Conservation (phyloP, 192 early-diverging fungal genomes). For the Dispira parvispora region DNA sequence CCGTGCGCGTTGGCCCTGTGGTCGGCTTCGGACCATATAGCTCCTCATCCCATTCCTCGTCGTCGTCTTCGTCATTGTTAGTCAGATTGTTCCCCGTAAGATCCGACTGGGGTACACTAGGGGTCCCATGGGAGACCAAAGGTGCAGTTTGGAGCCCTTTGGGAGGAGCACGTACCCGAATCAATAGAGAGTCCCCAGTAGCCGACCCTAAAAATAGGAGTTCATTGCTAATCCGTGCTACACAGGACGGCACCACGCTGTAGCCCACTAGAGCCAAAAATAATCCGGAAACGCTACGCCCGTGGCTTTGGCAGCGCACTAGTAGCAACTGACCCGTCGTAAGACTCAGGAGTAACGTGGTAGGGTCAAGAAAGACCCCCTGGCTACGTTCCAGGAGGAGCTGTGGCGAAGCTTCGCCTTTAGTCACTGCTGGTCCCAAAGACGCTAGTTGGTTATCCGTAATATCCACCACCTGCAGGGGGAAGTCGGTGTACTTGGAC, state of each 20-base stretch:
- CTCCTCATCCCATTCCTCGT: background rate
- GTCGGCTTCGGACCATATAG: background rate
- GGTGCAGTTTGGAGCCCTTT: background rate
- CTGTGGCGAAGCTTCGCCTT: background rate
- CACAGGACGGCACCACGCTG: slow-evolving; percentile 35
- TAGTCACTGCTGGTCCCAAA: background rate
- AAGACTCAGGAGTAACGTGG: slow-evolving; percentile 52
- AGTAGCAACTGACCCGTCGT: slow-evolving; percentile 54
- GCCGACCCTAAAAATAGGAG: slow-evolving; percentile 59
- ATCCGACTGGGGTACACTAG: background rate
- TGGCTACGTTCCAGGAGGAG: slow-evolving; percentile 53
- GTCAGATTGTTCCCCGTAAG: background rate
- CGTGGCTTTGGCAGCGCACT: slow-evolving; percentile 55
- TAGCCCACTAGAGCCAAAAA: slow-evolving; percentile 27
- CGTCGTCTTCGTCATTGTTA: background rate
- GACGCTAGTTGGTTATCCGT: background rate
- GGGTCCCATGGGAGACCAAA: background rate
- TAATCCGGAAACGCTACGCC: slow-evolving; percentile 63
- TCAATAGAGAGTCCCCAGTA: slow-evolving; percentile 47
- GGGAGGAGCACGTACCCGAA: slow-evolving; percentile 31
- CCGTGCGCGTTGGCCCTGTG: background rate
- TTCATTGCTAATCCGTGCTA: slow-evolving; percentile 22
- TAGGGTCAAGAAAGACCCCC: slow-evolving; percentile 45
- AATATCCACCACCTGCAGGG: background rate
- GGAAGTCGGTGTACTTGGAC: slow-evolving; percentile 10